Base-by-base conservation (phyloP, 2,329 filamentous ascomycete genomes). In the Neofusicoccum umdonicola region DNA sequence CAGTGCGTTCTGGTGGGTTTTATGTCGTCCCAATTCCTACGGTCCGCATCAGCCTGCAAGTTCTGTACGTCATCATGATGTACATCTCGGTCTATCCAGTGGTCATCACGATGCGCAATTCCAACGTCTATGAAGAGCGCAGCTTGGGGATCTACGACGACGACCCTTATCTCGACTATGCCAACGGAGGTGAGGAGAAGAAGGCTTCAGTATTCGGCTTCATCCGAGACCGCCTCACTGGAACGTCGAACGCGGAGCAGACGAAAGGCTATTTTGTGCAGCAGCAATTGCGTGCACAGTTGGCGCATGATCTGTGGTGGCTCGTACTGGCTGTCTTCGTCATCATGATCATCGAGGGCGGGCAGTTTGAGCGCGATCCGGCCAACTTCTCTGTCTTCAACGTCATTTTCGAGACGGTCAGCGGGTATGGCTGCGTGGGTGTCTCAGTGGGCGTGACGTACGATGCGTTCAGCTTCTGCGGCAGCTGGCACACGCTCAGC, bases 61-160 rank as follows among this genome's bases (percentile, higher is more conserved):
- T 88, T 41, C 81, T 85, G 39, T 84, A 87, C 65, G 77, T 88
- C 0, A 80, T 86, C 50, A 88, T 88, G 86, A 88, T 89, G 86
- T 88, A 88, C 73, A 87, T 88, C 52, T 83, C 83, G 4, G 82
- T 85, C 3, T 87, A 86, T 65, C 86, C 87, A 0, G 84, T 88
- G 37, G 85, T 85, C 13, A 86, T 88, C 61, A 85, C 81, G 17
- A 86, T 88, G 74, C 82, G 86, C 48, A 82, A 84, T 62, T 84
- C 82, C 37, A 88, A 72, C 52, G 83, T 85, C 4, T 88, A 88
- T 71, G 85, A 88, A 73, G 86, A 88, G 71, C 81, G 82, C 51
- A 85, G 83, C 54, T 73, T 90, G 4, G 87, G 86, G 0, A 81
- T 88, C 31, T 89, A 88, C 69, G 74, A 77, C 11, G 71, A 76